Conservation (phyloP, 2,329 filamentous ascomycete species). For the Fusarium multiceps region DNA sequence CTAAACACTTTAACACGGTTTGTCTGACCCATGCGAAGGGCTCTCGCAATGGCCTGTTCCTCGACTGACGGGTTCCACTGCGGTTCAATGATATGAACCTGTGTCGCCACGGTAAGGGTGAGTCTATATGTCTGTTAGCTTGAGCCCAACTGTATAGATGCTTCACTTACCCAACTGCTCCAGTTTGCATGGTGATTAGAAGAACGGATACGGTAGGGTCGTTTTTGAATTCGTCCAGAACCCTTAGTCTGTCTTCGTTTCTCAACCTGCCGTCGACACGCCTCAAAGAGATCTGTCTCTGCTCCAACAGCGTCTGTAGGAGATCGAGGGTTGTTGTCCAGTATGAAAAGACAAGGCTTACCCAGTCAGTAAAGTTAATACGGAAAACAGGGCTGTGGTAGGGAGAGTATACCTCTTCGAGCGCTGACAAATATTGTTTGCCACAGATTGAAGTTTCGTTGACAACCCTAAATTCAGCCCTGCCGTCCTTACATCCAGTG, state of each 20-base stretch:
- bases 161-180: neutral
- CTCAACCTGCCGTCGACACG: neutral
- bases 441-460: neutral
- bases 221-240: neutral
- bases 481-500: neutral
- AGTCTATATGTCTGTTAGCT: neutral
- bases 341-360: neutral
- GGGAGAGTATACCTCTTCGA: neutral
- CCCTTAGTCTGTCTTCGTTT: neutral
- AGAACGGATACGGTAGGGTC: neutral
- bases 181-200: neutral
- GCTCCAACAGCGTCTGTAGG: neutral
- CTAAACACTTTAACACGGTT: neutral
- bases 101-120: neutral
- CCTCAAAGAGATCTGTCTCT: fast-evolving
- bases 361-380: neutral
- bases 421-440: neutral
- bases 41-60: neutral
- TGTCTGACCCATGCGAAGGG: neutral
- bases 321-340: neutral
- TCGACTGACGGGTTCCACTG: neutral
- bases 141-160: neutral
- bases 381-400: fast-evolving
- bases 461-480: neutral
- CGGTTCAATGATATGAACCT: neutral